Evolutionary conservation across 768 basidiomycete genomes (phyloP).

Genomic region (Kwoniella shandongensis): DNA sequence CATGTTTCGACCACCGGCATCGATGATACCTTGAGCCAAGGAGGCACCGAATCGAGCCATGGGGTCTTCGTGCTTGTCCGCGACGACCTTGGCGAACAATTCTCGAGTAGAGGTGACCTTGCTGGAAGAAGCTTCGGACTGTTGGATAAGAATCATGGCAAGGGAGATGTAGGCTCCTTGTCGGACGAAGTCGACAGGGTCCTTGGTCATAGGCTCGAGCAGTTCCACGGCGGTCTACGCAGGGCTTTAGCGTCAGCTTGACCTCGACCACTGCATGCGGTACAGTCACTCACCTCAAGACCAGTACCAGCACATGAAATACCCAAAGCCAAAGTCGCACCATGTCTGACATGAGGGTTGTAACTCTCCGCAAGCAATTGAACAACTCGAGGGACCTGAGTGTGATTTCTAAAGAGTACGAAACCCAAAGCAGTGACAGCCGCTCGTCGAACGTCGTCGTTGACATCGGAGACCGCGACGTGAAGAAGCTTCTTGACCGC

Average conservation of each 20-base stretch:
- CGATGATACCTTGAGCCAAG: slow-evolving; percentile 92
- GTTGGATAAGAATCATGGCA: slow-evolving; percentile 95
- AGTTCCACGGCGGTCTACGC: slow-evolving; percentile 91
- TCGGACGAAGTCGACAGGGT: slow-evolving; percentile 95
- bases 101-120: slow-evolving; percentile 76
- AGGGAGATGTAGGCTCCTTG: slow-evolving; percentile 95
- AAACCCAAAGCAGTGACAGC: slow-evolving; percentile 96
- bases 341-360: slow-evolving; percentile 96
- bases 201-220: slow-evolving; percentile 96
- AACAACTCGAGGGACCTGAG: slow-evolving; percentile 93
- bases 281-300: slow-evolving; percentile 65
- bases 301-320: slow-evolving; percentile 98
- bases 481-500: slow-evolving; percentile 89
- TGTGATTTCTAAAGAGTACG: slow-evolving; percentile 92
- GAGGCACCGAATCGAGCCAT: slow-evolving; percentile 98
- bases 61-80: slow-evolving; percentile 97
- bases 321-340: slow-evolving; percentile 91
- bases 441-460: slow-evolving; percentile 93
- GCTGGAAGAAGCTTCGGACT: slow-evolving; percentile 84
- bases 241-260: neutral
- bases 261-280: neutral
- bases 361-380: slow-evolving; percentile 97
- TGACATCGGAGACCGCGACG: slow-evolving; percentile 96
- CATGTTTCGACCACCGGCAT: slow-evolving; percentile 94
- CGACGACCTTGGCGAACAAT: slow-evolving; percentile 83